Percentiles rank a stretch among this genome's conserved stretches.
Conservation (phyloP, 768 basidiomycete genomes). For the Kwoniella sp. region DNA sequence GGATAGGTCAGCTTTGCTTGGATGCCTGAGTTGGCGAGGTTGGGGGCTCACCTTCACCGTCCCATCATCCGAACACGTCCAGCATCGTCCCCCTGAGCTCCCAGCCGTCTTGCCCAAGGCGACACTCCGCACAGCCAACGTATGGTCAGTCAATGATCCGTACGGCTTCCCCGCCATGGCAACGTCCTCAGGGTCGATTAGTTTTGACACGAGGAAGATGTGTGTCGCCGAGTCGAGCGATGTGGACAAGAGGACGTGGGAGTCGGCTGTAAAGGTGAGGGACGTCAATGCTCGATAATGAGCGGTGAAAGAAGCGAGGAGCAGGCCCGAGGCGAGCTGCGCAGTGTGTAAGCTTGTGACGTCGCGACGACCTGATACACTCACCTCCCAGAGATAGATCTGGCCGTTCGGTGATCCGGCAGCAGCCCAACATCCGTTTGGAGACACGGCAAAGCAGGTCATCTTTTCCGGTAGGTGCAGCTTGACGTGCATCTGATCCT, state of each 20-base stretch:
- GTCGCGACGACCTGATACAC: slow-evolving; percentile 40
- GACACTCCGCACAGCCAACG: slow-evolving; percentile 79
- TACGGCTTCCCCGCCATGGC: slow-evolving; percentile 62
- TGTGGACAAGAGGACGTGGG: slow-evolving; percentile 72
- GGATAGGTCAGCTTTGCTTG: slow-evolving; percentile 1
- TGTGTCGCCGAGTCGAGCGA: slow-evolving; percentile 85
- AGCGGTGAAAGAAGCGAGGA: slow-evolving; percentile 88
- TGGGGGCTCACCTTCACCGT: slow-evolving; percentile 69
- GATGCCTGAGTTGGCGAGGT: neutral
- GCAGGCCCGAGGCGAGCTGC: slow-evolving; percentile 86
- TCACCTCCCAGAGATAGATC: slow-evolving; percentile 92
- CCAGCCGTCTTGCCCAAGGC: slow-evolving; percentile 70
- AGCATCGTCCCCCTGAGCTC: slow-evolving; percentile 58
- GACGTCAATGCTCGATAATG: slow-evolving; percentile 87
- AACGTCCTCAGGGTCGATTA: slow-evolving; percentile 39
- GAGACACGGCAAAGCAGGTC: slow-evolving; percentile 70
- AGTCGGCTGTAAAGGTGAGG: slow-evolving; percentile 77
- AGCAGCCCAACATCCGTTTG: slow-evolving; percentile 69
- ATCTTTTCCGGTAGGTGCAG: slow-evolving; percentile 87
- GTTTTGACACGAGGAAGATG: slow-evolving; percentile 56
- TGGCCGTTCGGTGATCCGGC: slow-evolving; percentile 84
- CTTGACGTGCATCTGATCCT: slow-evolving; percentile 87
- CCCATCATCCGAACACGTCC: slow-evolving; percentile 81
- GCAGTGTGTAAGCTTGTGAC: neutral
- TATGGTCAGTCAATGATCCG: slow-evolving; percentile 82